A percentile compares a stretch with the other conserved stretches of the same genome.
phyloP scores from a whole-genome alignment of 805 yeast species.

The Candida tallmaniae region DNA sequence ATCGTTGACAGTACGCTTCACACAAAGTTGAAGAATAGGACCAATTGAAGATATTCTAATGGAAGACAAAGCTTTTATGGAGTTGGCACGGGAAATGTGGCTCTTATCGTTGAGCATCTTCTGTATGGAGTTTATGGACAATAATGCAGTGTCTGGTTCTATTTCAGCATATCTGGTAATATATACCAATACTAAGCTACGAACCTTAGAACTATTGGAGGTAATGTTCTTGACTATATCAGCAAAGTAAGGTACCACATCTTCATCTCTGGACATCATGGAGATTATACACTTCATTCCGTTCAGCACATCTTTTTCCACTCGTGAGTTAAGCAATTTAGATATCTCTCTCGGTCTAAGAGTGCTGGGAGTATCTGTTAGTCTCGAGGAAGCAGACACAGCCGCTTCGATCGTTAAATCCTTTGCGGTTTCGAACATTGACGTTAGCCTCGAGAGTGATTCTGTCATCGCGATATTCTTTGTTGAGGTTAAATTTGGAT shows the following conservation, averaged over 20 bases:
- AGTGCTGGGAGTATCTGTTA: constrained; percentile 59
- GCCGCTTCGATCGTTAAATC: constrained; percentile 82
- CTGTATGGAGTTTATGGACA: constrained; percentile 89
- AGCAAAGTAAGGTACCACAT: constrained; percentile 55
- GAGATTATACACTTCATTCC: constrained; percentile 42
- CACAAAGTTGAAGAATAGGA: constrained; percentile 71
- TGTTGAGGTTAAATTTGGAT: too few relatives aligned
- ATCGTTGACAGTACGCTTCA: constrained; percentile 66
- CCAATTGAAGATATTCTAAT: constrained; percentile 75
- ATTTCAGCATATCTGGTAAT: constrained; percentile 71
- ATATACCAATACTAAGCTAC: constrained; percentile 73
- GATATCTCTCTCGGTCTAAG: constrained; percentile 63
- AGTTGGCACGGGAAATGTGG: constrained; percentile 64
- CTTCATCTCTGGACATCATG: constrained; percentile 37
- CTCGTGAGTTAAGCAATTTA: constrained; percentile 60
- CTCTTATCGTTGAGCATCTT: constrained; percentile 68
- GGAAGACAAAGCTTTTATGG: constrained; percentile 78
- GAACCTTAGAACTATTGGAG: constrained; percentile 56
- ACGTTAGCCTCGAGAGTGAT: constrained; percentile 47
- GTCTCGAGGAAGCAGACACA: constrained; percentile 64
- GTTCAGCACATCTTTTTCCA: constrained; percentile 47
- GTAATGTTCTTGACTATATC: constrained; percentile 87
- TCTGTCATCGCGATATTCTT: constrained; percentile 6
- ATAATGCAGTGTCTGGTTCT: constrained; percentile 85
- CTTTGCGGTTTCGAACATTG: constrained; percentile 75